Conservation (phyloP, 2,329 filamentous ascomycete species). For the Polytolypa hystricis region DNA sequence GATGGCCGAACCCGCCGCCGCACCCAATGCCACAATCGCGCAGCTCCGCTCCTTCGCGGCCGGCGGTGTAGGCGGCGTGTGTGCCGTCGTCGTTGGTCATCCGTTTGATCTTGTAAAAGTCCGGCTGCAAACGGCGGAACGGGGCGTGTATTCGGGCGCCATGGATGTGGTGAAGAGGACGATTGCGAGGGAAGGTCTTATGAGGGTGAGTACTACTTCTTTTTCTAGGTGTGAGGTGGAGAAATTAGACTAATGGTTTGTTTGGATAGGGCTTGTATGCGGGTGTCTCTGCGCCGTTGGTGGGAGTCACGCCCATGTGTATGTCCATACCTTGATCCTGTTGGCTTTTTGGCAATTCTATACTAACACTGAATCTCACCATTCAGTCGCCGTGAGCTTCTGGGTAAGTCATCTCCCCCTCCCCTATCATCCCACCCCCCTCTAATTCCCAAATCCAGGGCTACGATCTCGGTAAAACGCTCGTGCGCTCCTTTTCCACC, state of each 20-base stretch:
- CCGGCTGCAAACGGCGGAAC: constrained; percentile 88
- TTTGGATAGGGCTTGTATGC: constrained; percentile 71
- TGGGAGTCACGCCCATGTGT: constrained; percentile 99
- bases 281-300: constrained; percentile 87
- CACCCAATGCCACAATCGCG: constrained; percentile 47
- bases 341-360: not conserved
- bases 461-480: constrained; percentile 87
- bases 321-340: constrained; percentile 35
- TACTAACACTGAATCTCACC: constrained; percentile 7
- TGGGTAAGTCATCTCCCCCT: constrained; percentile 38
- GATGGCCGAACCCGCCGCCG: too few species aligned
- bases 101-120: constrained; percentile 98
- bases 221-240: not conserved
- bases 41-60: constrained; percentile 73
- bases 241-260: not conserved
- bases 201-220: constrained; percentile 33
- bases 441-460: constrained; percentile 52
- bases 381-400: constrained; percentile 53
- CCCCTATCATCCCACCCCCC: not conserved
- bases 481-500: constrained; percentile 60
- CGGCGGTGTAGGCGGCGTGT: constrained; percentile 86
- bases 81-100: constrained; percentile 87
- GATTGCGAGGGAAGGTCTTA: constrained; percentile 72
- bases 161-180: constrained; percentile 87
- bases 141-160: constrained; percentile 79